phyloP scores from a whole-genome alignment of 2,329 filamentous ascomycete genomes.

The Alternaria consortialis region DNA sequence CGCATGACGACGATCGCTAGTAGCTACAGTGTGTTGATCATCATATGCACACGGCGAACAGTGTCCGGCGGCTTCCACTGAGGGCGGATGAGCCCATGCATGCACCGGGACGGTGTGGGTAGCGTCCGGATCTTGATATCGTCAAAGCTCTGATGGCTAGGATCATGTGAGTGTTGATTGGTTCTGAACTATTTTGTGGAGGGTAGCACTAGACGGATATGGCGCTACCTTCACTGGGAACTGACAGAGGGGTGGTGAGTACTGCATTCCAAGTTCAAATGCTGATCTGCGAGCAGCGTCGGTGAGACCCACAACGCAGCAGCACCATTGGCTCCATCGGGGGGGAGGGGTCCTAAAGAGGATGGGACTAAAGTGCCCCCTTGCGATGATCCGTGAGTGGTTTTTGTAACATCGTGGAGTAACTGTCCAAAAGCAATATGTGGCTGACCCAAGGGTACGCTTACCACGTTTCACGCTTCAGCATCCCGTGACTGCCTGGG shows the following conservation, averaged over 20 bases:
- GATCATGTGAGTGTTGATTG: constrained; percentile 24
- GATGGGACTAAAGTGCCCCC: not conserved
- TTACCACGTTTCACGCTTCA: not conserved
- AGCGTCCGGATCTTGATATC: constrained; percentile 12
- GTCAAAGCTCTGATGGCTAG: constrained; percentile 15
- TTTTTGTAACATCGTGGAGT: constrained; percentile 7
- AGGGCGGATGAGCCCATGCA: constrained; percentile 13
- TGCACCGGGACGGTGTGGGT: constrained; percentile 9
- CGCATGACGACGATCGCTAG: constrained; percentile 19
- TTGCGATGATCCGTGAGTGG: not conserved
- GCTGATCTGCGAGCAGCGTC: constrained; percentile 5
- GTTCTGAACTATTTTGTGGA: constrained; percentile 23
- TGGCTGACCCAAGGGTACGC: not conserved
- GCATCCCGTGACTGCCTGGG: not conserved
- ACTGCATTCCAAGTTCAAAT: constrained; percentile 15
- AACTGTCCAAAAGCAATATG: constrained; percentile 6
- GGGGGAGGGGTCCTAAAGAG: no score
- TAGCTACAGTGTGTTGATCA: constrained; percentile 26
- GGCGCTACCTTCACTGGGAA: constrained; percentile 7
- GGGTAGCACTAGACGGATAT: constrained; percentile 10
- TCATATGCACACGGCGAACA: constrained; percentile 24
- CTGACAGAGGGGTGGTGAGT: constrained; percentile 22
- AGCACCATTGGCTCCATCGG: not conserved
- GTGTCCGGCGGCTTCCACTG: constrained; percentile 10
- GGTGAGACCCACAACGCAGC: constrained; percentile 8